phyloP scores from a whole-genome alignment of 768 basidiomycete genomes.

The Auriscalpium orientale region DNA sequence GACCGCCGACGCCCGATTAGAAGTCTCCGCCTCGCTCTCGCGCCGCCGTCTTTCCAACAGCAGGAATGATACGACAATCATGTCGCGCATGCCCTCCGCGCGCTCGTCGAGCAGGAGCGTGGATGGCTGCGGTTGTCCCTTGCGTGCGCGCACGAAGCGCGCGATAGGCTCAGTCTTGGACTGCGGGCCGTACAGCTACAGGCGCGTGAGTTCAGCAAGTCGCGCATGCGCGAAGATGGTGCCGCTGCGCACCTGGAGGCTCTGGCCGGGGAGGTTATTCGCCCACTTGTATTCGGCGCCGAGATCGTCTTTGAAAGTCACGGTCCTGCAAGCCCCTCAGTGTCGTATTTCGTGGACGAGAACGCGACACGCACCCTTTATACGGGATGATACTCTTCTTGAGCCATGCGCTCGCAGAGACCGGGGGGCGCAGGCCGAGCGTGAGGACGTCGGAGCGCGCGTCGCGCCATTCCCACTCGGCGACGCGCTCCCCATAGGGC shows the following conservation, averaged over 20 bases:
- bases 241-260: constrained; percentile 2
- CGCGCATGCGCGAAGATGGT: neutral
- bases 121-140: neutral
- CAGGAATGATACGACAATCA: constrained; percentile 11
- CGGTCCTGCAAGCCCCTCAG: neutral
- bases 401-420: constrained; percentile 12
- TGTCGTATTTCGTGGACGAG: neutral
- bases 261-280: constrained; percentile 8
- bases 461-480: constrained; percentile 15
- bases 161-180: constrained; percentile 13
- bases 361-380: neutral
- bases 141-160: constrained; percentile 11
- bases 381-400: constrained; percentile 14
- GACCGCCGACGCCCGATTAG: neutral
- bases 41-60: constrained; percentile 14
- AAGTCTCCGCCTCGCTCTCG: constrained; percentile 4
- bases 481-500: constrained; percentile 7
- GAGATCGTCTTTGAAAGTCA: constrained; percentile 9
- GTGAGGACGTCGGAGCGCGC: constrained; percentile 15
- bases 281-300: constrained; percentile 10
- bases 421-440: constrained; percentile 1
- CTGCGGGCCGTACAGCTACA: constrained; percentile 9
- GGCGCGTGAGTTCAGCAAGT: neutral
- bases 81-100: constrained; percentile 9
- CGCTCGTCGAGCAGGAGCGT: constrained; percentile 10